Base-by-base conservation (phyloP, 768 basidiomycete species). In the Cyclocybe aegerita region DNA sequence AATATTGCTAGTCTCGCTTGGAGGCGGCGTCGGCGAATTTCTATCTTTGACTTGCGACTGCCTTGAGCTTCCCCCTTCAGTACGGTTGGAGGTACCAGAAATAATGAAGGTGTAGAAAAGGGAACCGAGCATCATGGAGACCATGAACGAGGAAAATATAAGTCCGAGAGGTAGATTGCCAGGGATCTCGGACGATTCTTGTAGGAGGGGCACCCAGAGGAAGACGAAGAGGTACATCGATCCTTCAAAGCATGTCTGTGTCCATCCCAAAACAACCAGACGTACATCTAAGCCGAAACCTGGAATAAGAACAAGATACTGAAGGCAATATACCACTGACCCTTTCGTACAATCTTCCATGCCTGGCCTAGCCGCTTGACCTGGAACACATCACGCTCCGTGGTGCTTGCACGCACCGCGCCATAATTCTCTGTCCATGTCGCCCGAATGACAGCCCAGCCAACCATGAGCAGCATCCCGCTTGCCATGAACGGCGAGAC, bases 151-250 rank as follows among this genome's bases (percentile, higher is more conserved):
- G 29, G 87, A 86, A 66, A 90, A 90, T 56, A 90, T 88, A 66
- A 86, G 86, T 2, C 89, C 88, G 7, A 90, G 73, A 0, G 88
- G 89, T 23, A 88, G 80, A 12, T 69, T 51, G 5, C 60, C 56
- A 9, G 66, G 53, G 8, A 71, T 61, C 9, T 55, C 39, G n/a
- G 82, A 75, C 15, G 70, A 70, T 61, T 88, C 84, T 66, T 90
- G 86, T 11, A 90, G 70, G 1, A 82, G 76, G 1, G 89, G 88
- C 0, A 90, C 88, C 88, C 88, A 90, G 54, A 86, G 72, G 70
- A 89, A 90, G 55, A 90, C 88, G 66, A 90, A 90, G 53, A 90
- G 78, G 66, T 90, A 90, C 88, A 90, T 88, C 4, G 85, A 87
- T 2, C 88, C 89, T 62, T 90, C 88, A 61, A 90, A 90, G 66